A percentile compares a stretch with the other conserved stretches of the same genome.
These are phyloP conservation scores for Aureobasidium sp. DNA, from an alignment of 2,329 filamentous ascomycete species.

Conservation along the genomic window DNA sequence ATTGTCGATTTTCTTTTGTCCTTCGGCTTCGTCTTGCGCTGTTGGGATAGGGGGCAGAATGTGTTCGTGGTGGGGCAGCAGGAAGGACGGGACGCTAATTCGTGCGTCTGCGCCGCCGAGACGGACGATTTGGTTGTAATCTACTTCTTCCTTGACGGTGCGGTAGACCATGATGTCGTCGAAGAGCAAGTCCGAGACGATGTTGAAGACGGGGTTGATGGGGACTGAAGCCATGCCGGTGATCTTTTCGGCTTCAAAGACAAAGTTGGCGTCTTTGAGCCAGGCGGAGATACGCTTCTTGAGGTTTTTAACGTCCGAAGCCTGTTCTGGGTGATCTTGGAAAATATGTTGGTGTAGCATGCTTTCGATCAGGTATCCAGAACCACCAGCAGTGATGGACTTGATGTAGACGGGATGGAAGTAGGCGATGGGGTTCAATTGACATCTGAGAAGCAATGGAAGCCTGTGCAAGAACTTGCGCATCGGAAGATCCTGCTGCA, in stretches of 20 bases:
- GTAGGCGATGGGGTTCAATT: constrained; percentile 45
- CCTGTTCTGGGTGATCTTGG: constrained; percentile 40
- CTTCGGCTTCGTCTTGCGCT: constrained; percentile 26
- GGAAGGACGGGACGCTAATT: constrained; percentile 42
- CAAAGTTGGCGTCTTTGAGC: constrained; percentile 48
- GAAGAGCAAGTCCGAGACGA: constrained; percentile 40
- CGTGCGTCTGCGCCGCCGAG: constrained; percentile 46
- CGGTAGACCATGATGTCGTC: constrained; percentile 46
- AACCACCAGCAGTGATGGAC: constrained; percentile 45
- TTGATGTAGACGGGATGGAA: constrained; percentile 46
- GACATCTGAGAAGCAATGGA: constrained; percentile 43
- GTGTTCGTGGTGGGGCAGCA: constrained; percentile 51
- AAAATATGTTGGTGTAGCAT: constrained; percentile 45
- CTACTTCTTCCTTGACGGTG: constrained; percentile 36
- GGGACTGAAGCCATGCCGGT: constrained; percentile 43
- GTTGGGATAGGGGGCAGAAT: constrained; percentile 40
- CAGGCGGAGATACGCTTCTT: constrained; percentile 43
- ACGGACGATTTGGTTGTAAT: constrained; percentile 43
- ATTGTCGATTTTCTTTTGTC: constrained; percentile 35
- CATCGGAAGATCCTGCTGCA: constrained; percentile 36
- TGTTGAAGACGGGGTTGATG: constrained; percentile 43
- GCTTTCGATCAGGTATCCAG: constrained; percentile 44
- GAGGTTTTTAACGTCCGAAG: constrained; percentile 40
- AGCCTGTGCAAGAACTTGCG: constrained; percentile 43
- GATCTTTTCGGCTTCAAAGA: constrained; percentile 42